Evolutionary conservation across 345 rosid genomes (phyloP), one percentile per base, ranked within the genome.

Genomic region (Kernera saxatilis): DNA sequence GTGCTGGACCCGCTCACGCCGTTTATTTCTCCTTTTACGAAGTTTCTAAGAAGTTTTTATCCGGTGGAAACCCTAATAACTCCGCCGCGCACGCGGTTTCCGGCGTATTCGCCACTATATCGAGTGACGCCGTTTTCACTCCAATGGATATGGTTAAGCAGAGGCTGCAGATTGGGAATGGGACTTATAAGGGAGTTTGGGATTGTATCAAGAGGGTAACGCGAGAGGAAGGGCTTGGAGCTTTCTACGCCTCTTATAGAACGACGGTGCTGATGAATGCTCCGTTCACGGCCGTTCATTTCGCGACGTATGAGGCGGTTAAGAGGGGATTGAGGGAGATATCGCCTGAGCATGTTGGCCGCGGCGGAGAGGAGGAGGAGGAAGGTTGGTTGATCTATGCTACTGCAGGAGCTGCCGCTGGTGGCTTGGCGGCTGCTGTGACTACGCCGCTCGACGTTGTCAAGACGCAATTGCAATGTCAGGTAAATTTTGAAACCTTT

Each of bases 1-100:
- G 99, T 2, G 99, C 99, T 2, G 99, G 99, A n/a, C 99, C 99
- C 0, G 99, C 99, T 17, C 99, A 95, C 65, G 99, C 99, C 18
- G 96, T 92, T 10, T 92, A 95, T 35, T 95, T 95, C 81, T 92
- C 98, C 1, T 79, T 95, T 1, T 95, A 95, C 39, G 99, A 95
- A 77, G 65, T 64, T 8, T 90, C 88, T 5, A 95, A 95, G 84
- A 84, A 83, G 79, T 80, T 39, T 51, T 78, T 95, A 17, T 92
- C 99, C 32, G 76, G 82, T 1, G 81, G 81, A 0, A 83, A 92
- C 55, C 96, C 96, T 0, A 83, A 87, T 49, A 92, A 87, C 74
- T 59, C 97, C 9, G 82, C 76, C 5, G 99, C 96, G 0, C 98
- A 95, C 54, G 98, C 99, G 0, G 27, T 81, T 5, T 90, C 99